These are phyloP conservation scores for Sporormia fimetaria DNA, from an alignment of 495 filamentous ascomycete genomes.

Conservation along the genomic window DNA sequence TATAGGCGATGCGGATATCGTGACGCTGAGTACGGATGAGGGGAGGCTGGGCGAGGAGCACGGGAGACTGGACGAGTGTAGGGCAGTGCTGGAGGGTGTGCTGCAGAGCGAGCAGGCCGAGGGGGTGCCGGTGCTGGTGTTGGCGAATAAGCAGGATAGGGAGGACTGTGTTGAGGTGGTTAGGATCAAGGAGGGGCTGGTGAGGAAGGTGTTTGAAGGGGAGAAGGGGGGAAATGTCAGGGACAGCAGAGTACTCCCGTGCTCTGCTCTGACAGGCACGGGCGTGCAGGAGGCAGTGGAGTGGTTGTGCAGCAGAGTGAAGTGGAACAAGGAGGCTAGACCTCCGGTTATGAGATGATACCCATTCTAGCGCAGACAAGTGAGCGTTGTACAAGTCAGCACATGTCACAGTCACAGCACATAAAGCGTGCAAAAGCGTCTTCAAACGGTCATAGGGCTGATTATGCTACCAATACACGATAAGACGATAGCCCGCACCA, in stretches of 20 bases:
- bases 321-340: constrained; percentile 88
- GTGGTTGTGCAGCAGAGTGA: constrained; percentile 81
- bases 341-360: constrained; percentile 88
- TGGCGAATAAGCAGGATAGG: constrained; percentile 95
- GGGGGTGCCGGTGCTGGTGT: constrained; percentile 79
- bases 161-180: constrained; percentile 98
- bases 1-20: constrained; percentile 63
- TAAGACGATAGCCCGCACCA: too few relatives aligned
- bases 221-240: constrained; percentile 73
- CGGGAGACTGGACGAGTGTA: constrained; percentile 74
- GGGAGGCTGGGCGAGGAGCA: constrained; percentile 37
- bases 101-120: constrained; percentile 73
- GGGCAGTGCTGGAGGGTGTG: constrained; percentile 79
- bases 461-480: too few relatives aligned
- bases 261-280: constrained; percentile 80
- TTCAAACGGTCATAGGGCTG: too few relatives aligned
- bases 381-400: neutral
- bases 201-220: constrained; percentile 88
- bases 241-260: constrained; percentile 82
- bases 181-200: constrained; percentile 88
- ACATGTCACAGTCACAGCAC: neutral
- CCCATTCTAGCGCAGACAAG: too few relatives aligned
- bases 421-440: too few relatives aligned
- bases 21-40: constrained; percentile 2
- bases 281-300: constrained; percentile 92